phyloP scores from a whole-genome alignment of 176 grass and related monocot genomes.

The Echinochloa phyllopogon region DNA sequence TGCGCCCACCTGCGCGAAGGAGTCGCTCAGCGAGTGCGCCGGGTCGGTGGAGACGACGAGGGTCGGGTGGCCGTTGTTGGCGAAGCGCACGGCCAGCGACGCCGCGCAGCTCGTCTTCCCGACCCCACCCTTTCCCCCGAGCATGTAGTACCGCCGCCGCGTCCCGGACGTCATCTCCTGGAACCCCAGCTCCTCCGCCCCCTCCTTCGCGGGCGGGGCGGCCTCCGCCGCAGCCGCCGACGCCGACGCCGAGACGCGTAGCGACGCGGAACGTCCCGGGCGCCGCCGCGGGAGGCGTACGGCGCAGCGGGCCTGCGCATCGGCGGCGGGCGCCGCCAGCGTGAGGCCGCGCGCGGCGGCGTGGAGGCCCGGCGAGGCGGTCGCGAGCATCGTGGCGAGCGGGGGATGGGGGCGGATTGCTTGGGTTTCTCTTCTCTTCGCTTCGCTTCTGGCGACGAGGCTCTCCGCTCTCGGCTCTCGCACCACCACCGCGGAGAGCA shows the following conservation, averaged over 20 bases:
- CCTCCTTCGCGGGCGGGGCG: constrained; percentile 48
- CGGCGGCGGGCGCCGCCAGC: constrained; percentile 19
- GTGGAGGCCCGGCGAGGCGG: constrained; percentile 36
- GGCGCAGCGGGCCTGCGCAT: background rate
- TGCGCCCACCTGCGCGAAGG: constrained; percentile 62
- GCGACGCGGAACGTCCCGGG: background rate
- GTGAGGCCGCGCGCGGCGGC: constrained; percentile 42
- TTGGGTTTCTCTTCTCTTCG: constrained; percentile 5
- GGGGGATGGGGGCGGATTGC: constrained; percentile 22
- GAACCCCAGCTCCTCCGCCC: constrained; percentile 56
- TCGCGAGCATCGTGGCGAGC: constrained; percentile 45
- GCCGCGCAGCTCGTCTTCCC: constrained; percentile 93
- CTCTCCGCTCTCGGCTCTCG: background rate
- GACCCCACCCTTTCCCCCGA: constrained; percentile 88
- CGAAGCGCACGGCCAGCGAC: constrained; percentile 87
- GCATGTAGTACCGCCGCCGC: constrained; percentile 77
- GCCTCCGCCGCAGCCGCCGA: constrained; percentile 35
- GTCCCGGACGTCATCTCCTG: constrained; percentile 73
- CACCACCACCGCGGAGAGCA: background rate
- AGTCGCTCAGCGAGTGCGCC: constrained; percentile 90
- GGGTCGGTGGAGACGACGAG: constrained; percentile 90
- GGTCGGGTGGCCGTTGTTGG: constrained; percentile 86
- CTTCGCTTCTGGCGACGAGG: constrained; percentile 26
- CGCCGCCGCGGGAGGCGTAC: constrained; percentile 12
- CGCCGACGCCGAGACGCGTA: constrained; percentile 33